Conservation (phyloP, 2,329 filamentous ascomycete species). For the Aspergillus fumigatus region DNA sequence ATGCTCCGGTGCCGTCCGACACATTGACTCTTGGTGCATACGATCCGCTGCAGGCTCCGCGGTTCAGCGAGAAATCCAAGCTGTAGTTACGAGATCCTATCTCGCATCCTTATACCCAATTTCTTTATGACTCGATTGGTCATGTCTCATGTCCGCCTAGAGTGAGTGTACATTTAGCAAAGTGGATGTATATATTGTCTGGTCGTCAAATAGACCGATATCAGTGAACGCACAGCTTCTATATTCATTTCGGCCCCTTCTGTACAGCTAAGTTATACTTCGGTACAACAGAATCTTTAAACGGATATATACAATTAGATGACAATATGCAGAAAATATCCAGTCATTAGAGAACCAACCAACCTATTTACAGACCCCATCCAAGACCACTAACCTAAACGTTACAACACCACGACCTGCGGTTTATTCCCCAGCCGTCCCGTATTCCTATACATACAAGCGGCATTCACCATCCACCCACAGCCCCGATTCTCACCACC, state of each 20-base stretch:
- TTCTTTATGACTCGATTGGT: neutral
- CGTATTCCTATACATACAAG: slow-evolving; percentile 39
- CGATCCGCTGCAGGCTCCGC: slow-evolving; percentile 48
- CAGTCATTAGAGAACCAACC: neutral
- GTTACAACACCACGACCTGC: slow-evolving; percentile 29
- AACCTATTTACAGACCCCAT: neutral
- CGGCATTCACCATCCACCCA: slow-evolving; percentile 58
- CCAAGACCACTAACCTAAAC: neutral
- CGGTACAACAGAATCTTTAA: too few species aligned
- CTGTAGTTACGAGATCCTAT: slow-evolving; percentile 23
- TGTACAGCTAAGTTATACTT: too few species aligned
- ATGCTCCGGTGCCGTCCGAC: slow-evolving; percentile 56
- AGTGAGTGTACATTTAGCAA: neutral
- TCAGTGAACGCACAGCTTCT: too few species aligned
- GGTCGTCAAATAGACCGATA: neutral
- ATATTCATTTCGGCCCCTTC: too few species aligned
- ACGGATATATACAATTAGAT: too few species aligned
- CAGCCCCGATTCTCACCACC: slow-evolving; percentile 45
- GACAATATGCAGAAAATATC: too few species aligned
- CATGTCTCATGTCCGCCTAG: neutral
- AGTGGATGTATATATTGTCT: neutral
- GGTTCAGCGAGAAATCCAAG: slow-evolving; percentile 47
- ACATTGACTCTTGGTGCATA: slow-evolving; percentile 56
- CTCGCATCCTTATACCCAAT: neutral
- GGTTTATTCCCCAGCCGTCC: slow-evolving; percentile 35